Percentiles rank a stretch among this genome's conserved stretches.
Evolutionary conservation across 257 asterid species (phyloP).

Genomic region (Echium plantagineum): DNA sequence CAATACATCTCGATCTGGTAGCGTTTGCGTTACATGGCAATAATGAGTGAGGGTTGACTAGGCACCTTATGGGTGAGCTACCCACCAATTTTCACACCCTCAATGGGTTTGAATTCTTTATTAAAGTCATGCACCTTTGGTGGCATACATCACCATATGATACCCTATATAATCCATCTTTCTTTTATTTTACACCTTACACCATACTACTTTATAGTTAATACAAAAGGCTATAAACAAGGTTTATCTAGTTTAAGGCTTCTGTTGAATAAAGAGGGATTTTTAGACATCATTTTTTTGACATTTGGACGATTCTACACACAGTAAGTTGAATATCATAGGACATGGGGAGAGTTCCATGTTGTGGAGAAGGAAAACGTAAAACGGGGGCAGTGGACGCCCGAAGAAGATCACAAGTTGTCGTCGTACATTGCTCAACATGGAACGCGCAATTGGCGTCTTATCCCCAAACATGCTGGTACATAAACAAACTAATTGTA

Average conservation of each 20-base stretch:
- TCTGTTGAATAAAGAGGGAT: neutral
- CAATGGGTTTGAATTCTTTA: slow-evolving; percentile 82
- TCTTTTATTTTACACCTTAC: slow-evolving; percentile 19
- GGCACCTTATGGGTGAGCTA: slow-evolving; percentile 77
- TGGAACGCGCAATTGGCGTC: slow-evolving; percentile 96
- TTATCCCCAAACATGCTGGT: slow-evolving; percentile 96
- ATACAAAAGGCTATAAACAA: neutral
- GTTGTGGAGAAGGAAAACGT: slow-evolving; percentile 92
- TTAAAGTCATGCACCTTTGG: slow-evolving; percentile 61
- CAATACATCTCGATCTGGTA: no score
- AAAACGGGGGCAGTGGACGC: slow-evolving; percentile 93
- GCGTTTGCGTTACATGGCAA: no score
- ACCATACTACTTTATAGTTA: slow-evolving; percentile 11
- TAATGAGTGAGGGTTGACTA: slow-evolving; percentile 43
- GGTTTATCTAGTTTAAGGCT: neutral
- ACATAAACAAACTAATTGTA: neutral
- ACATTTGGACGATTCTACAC: no score
- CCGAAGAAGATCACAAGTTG: slow-evolving; percentile 92
- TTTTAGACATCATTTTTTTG: neutral
- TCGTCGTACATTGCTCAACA: slow-evolving; percentile 90
- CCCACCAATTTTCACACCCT: slow-evolving; percentile 82
- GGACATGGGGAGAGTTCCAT: slow-evolving; percentile 74
- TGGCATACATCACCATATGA: slow-evolving; percentile 16
- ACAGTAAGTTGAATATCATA: neutral
- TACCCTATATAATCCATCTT: slow-evolving; percentile 18